These are phyloP conservation scores for Yueomyces sinensis DNA, from an alignment of 805 yeast species.

Conservation along the genomic window DNA sequence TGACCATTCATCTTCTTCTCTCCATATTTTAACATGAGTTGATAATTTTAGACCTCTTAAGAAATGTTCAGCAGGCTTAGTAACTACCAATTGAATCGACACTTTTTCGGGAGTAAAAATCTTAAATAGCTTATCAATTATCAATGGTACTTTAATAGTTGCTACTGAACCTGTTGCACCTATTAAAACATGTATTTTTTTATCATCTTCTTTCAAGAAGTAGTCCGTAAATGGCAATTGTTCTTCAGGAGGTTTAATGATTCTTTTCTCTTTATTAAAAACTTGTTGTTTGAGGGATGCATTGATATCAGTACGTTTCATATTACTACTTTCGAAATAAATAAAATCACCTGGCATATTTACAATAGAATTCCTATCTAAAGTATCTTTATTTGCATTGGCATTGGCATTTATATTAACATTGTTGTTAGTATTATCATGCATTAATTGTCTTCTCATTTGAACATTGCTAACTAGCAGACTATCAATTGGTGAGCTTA, in stretches of 20 bases:
- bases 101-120: conserved; percentile 62
- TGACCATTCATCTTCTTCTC: conserved; percentile 73
- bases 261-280: conserved; percentile 29
- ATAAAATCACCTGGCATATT: conserved; percentile 26
- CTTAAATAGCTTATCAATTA: conserved; percentile 75
- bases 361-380: conserved; percentile 18
- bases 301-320: background rate
- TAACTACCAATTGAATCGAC: conserved; percentile 74
- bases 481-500: background rate
- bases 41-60: conserved; percentile 49
- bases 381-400: conserved; percentile 3
- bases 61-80: conserved; percentile 65
- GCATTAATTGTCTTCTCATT: background rate
- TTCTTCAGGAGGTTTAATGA: conserved; percentile 36
- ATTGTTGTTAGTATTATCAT: background rate
- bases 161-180: conserved; percentile 98
- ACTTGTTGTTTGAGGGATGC: conserved; percentile 8
- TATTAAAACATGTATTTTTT: conserved; percentile 72
- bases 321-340: conserved; percentile 13
- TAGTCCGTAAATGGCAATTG: conserved; percentile 66
- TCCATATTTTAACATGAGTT: conserved; percentile 69
- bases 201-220: conserved; percentile 61
- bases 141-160: conserved; percentile 81
- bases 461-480: background rate
- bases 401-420: background rate